These are phyloP conservation scores for Ramichloridium luteum DNA, from an alignment of 2,329 filamentous ascomycete genomes.

Conservation along the genomic window DNA sequence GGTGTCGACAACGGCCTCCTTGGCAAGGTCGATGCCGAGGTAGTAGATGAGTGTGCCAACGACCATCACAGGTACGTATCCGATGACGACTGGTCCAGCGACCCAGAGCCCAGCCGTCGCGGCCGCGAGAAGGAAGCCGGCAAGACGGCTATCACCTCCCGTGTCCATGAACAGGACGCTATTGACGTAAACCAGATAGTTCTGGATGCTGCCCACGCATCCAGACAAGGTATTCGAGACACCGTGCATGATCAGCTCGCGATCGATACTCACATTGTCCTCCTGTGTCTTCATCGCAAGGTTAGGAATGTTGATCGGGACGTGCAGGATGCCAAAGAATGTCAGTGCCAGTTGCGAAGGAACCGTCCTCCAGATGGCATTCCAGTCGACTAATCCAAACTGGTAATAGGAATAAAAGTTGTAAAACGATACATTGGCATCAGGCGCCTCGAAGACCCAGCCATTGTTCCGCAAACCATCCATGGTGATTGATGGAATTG, in stretches of 20 bases:
- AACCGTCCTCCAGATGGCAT: slow-evolving; percentile 67
- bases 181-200: slow-evolving; percentile 96
- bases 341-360: slow-evolving; percentile 95
- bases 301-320: slow-evolving; percentile 95
- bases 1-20: slow-evolving; percentile 79
- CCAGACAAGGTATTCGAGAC: slow-evolving; percentile 88
- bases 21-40: slow-evolving; percentile 79
- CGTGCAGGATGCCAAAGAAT: slow-evolving; percentile 93
- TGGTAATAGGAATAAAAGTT: slow-evolving; percentile 91
- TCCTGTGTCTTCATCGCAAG: slow-evolving; percentile 82
- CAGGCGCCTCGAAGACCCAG: slow-evolving; percentile 86
- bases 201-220: slow-evolving; percentile 74
- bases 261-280: slow-evolving; percentile 82
- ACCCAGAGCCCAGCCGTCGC: slow-evolving; percentile 74
- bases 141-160: slow-evolving; percentile 74
- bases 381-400: slow-evolving; percentile 56
- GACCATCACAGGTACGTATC: slow-evolving; percentile 92
- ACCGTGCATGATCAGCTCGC: slow-evolving; percentile 83
- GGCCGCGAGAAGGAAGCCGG: slow-evolving; percentile 70
- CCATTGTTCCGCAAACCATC: slow-evolving; percentile 56
- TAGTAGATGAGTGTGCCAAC: slow-evolving; percentile 92
- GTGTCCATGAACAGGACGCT: slow-evolving; percentile 93
- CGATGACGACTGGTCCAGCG: slow-evolving; percentile 75
- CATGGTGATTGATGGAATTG: slow-evolving; percentile 55
- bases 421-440: slow-evolving; percentile 83